Evolutionary conservation across 441 rosid genomes (phyloP).

Genomic region (Erysimum pusillum): DNA sequence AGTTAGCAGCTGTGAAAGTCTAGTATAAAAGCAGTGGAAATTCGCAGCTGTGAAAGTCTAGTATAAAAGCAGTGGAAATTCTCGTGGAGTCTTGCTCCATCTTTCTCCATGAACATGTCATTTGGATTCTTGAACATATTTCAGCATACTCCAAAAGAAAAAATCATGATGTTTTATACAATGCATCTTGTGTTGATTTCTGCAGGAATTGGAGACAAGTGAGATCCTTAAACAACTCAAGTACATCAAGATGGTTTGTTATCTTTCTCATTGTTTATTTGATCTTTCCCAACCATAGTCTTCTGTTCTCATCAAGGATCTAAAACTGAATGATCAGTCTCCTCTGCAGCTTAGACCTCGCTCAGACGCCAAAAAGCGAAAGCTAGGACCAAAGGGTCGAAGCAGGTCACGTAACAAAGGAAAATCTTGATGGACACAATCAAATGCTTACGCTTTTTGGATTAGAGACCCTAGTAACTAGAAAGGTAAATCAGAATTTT

Average conservation of each 20-base stretch:
- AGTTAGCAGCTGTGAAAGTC: constrained; percentile 18
- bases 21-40: constrained; percentile 25
- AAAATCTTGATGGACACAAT: constrained; percentile 21
- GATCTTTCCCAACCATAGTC: neutral
- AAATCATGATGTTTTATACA: neutral
- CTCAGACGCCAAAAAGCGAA: constrained; percentile 52
- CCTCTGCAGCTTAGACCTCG: constrained; percentile 69
- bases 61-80: too few species aligned
- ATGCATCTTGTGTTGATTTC: constrained; percentile 31
- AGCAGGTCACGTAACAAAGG: constrained; percentile 25
- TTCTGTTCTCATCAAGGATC: constrained; percentile 17
- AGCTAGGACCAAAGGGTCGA: constrained; percentile 38
- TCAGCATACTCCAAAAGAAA: neutral
- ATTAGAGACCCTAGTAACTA: constrained; percentile 17
- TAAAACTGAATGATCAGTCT: constrained; percentile 28
- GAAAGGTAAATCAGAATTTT: constrained; percentile 18
- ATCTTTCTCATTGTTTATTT: constrained; percentile 18
- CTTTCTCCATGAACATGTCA: constrained; percentile 19
- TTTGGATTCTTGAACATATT: constrained; percentile 17
- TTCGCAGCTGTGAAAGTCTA: too few species aligned
- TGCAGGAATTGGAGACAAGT: constrained; percentile 86
- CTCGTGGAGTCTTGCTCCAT: constrained; percentile 27
- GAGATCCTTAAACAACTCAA: constrained; percentile 77
- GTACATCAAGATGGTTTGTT: constrained; percentile 73
- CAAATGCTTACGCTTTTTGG: constrained; percentile 27